Percentiles rank a stretch among this genome's conserved stretches.
These are phyloP conservation scores for Xylaria polymorpha DNA, from an alignment of 2,329 filamentous ascomycete species.

Conservation along the genomic window DNA sequence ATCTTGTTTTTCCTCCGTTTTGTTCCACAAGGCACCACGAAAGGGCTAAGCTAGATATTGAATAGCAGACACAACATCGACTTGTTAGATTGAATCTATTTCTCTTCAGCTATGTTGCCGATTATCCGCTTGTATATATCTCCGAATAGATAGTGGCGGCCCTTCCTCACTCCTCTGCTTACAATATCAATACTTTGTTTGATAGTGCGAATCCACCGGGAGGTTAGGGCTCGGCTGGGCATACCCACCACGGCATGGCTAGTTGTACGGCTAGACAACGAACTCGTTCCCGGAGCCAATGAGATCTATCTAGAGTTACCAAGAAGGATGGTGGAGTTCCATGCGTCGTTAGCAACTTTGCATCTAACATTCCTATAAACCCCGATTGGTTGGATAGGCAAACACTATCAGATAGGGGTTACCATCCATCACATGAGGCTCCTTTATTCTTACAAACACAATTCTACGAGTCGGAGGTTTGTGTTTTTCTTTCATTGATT, in stretches of 20 bases:
- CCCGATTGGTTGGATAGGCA: not conserved
- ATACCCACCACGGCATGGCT: not conserved
- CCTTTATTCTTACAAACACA: not conserved
- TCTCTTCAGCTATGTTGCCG: not conserved
- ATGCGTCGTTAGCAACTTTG: conserved; percentile 4
- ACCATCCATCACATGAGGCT: not conserved
- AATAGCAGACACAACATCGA: not conserved
- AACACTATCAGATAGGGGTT: not conserved
- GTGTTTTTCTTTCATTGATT: not conserved
- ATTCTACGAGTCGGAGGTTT: not conserved
- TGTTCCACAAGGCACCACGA: not conserved
- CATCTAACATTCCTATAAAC: not conserved
- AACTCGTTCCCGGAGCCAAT: not conserved
- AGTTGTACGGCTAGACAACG: not conserved
- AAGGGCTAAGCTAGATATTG: not conserved
- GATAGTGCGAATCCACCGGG: not conserved
- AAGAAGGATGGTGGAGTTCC: not conserved
- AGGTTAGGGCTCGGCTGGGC: not conserved
- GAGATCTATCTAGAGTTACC: not conserved
- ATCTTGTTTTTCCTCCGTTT: not conserved
- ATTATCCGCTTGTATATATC: not conserved
- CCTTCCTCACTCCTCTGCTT: not conserved
- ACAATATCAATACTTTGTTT: not conserved
- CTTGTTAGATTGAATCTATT: not conserved
- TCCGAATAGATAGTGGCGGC: not conserved